Base-by-base conservation (phyloP, 805 yeast species). In the Debaryomyces maramus region DNA sequence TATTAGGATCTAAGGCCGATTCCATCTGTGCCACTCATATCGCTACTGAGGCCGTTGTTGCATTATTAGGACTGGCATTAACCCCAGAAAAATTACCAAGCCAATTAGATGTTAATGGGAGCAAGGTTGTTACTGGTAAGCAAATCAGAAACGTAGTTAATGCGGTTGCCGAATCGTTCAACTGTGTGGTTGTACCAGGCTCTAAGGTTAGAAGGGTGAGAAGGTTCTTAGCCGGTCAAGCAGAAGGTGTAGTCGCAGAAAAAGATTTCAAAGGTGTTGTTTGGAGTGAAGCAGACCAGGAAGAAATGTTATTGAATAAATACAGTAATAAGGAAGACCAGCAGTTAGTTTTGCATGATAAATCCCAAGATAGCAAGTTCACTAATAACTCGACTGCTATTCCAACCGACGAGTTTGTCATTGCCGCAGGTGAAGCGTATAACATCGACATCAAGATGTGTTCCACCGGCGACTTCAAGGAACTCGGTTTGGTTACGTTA, bases 161-260 rank as follows among this genome's bases (percentile, higher is more conserved):
- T 55, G 74, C 81, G n/a, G 75, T 93, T 55, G 98, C 96, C n/a
- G 76, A 75, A 42, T 72, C 84, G 1, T 93, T 82, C 67, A 80
- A 85, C 60, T 88, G 96, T 71, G 73, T 73, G 42, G 88, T 93
- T 39, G 88, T 87, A 26, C 98, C 98, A 21, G 96, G 96, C 0
- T 87, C 97, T 16, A 83, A 88, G 60, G 86, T 93, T 31, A 84
- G 99, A 68, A 79, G 97, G 62, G 76, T 90, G 42, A 80, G 96
- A 71, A 80, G 98, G 58, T 93, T 91, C 55, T 78, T 93, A 57
- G 95, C 96, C 28, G 99, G 99, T 39, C 99, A 93, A 72, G 83
- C 90, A 43, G 95, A 88, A 58, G 93, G 89, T 59, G 72, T 89
- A 40, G 93, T 89, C 48, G 91, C 90, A 27, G 99, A 91, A 69